Conservation (phyloP, 257 asterid genomes). For the Nyctanthes arbortristis region DNA sequence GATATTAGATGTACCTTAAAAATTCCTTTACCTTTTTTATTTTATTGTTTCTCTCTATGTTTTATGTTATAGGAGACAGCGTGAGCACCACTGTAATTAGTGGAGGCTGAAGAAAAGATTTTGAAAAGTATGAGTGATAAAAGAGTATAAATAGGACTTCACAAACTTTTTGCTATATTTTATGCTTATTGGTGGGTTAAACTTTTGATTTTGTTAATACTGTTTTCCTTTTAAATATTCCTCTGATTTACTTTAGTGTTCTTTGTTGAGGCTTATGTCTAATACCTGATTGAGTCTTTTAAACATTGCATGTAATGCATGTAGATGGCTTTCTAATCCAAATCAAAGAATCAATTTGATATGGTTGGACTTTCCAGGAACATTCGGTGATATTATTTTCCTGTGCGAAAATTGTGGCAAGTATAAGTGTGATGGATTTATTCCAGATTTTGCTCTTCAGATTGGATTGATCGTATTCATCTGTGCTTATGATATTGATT, state of each 20-base stretch:
- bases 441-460: background rate
- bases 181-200: background rate
- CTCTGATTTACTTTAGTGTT: background rate
- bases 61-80: background rate
- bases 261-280: background rate
- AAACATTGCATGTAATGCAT: background rate
- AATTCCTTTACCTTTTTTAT: background rate
- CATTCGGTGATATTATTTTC: slow-evolving; percentile 5
- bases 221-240: background rate
- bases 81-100: background rate
- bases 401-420: background rate
- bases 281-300: background rate
- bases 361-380: slow-evolving; percentile 9
- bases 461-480: slow-evolving; percentile 13
- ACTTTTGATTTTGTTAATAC: background rate
- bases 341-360: background rate
- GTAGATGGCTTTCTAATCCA: background rate
- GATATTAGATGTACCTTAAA: background rate
- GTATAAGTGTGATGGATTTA: slow-evolving; percentile 13
- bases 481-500: slow-evolving; percentile 7
- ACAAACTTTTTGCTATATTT: background rate
- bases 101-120: background rate
- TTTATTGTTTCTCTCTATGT: background rate
- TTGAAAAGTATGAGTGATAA: background rate
- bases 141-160: background rate